Evolutionary conservation across 2,329 filamentous ascomycete species (phyloP).

Genomic region (Fusarium sp.): DNA sequence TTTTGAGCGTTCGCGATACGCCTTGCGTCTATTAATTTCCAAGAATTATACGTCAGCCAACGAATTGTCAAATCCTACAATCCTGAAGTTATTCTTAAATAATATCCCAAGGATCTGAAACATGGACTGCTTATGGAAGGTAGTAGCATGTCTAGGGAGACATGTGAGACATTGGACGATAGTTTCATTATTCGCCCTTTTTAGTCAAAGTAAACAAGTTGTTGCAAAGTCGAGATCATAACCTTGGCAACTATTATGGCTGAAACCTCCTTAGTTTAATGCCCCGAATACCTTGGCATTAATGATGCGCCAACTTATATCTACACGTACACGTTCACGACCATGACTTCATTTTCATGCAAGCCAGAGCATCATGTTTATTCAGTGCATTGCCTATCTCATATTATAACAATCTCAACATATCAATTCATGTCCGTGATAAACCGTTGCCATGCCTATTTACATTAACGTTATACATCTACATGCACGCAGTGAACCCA

Average conservation of each 20-base stretch:
- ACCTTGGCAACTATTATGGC: background rate
- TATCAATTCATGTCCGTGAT: slow-evolving; percentile 23
- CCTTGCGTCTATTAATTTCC: background rate
- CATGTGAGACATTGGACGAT: background rate
- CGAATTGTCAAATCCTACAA: background rate
- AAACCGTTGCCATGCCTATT: slow-evolving; percentile 30
- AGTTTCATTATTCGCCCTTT: background rate
- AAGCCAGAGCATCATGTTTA: background rate
- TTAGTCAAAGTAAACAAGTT: background rate
- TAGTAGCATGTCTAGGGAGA: background rate
- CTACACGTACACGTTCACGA: background rate
- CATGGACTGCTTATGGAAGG: background rate
- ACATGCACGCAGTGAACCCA: slow-evolving; percentile 14
- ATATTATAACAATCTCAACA: slow-evolving; percentile 26
- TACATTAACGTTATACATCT: slow-evolving; percentile 32
- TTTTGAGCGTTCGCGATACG: slow-evolving; percentile 32
- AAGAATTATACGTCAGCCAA: background rate
- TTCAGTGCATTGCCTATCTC: slow-evolving; percentile 17
- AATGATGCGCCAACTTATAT: background rate
- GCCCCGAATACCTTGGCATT: background rate
- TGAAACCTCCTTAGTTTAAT: background rate
- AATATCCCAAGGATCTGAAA: background rate
- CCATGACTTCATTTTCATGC: background rate
- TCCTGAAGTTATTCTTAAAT: background rate
- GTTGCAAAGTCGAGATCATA: background rate